Base-by-base conservation (phyloP, 2,329 filamentous ascomycete genomes). In the Dothidotthia symphoricarpi region DNA sequence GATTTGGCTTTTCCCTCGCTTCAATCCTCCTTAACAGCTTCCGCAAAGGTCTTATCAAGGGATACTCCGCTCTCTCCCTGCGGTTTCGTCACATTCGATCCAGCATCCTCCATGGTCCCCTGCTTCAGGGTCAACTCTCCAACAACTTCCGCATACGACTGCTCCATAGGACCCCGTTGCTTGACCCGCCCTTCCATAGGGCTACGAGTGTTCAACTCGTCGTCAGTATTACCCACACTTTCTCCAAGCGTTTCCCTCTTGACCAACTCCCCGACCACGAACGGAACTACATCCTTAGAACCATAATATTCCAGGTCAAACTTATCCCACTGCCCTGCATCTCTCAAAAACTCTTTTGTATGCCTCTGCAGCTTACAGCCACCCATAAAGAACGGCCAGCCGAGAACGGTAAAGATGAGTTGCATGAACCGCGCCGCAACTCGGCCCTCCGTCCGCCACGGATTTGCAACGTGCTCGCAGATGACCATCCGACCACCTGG, bases 401-500 rank as follows among this genome's bases (percentile, higher is more conserved):
- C 72, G 3, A 73, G 30, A 3, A 65, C 22, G 19, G 62, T 64
- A 55, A 70, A 77, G 10, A 74, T 43, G 9, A 63, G 46, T 59
- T 81, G 77, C 51, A 72, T 51, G 12, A 67, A 9, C 14, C 72
- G 57, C n/a, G 68, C 74, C 10, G 71, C 6, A 9, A 73, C 10
- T 24, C 68, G 72, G 5, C 74, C 75, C 28, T 63, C 62, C n/a
- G 60, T 67, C 34, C 59, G 55, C 71, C 73, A 77, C 1, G 72
- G 70, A 49, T 77, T 78, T 16, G 64, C 69, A 10, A 78, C 72
- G 63, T 81, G 78, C 57, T 81, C 78, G 34, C 70, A 74, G 16
- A 80, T 63, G 13, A 81, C 60, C 62, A 81, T 57, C 37, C 75
- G 62, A 0, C 78, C 78, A 2, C 78, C 77, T 0, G 77, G 77